Conservation (phyloP, 2,329 filamentous ascomycete genomes). For the Alternaria atra region DNA sequence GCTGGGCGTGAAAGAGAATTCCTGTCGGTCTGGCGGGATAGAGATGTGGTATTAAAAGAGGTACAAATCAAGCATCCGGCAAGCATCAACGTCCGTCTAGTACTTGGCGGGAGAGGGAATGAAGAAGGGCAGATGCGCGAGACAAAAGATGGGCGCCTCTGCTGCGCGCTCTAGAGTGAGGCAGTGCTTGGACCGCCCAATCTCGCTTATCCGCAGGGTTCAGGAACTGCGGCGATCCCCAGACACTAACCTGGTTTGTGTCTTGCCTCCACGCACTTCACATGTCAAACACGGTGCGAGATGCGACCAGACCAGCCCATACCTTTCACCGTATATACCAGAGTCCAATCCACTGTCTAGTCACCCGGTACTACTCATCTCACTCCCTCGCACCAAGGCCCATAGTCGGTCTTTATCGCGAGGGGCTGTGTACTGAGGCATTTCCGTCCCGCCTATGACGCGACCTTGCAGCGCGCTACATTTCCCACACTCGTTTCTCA, state of each 20-base stretch:
- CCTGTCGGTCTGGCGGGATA: conserved; percentile 6
- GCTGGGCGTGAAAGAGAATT: conserved; percentile 7
- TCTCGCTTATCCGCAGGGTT: conserved; percentile 23
- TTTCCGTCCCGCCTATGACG: conserved; percentile 27
- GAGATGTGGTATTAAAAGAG: conserved; percentile 20
- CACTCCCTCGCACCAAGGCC: conserved; percentile 14
- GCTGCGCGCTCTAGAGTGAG: conserved; percentile 22
- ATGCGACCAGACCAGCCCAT: neutral
- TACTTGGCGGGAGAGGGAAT: conserved; percentile 21
- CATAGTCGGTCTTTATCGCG: conserved; percentile 15
- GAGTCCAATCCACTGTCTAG: neutral
- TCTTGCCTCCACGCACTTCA: conserved; percentile 10
- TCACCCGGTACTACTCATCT: neutral
- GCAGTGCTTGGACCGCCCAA: conserved; percentile 31
- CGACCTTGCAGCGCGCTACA: conserved; percentile 28
- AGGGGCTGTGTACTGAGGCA: conserved; percentile 16
- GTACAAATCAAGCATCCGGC: conserved; percentile 21
- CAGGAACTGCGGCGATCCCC: neutral
- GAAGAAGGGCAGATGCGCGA: conserved; percentile 19
- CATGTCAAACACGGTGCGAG: conserved; percentile 19
- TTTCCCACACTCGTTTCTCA: neutral
- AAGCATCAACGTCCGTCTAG: conserved; percentile 21
- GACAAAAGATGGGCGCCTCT: conserved; percentile 21
- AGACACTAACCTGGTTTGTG: neutral
- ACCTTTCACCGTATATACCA: neutral